Evolutionary conservation across 768 basidiomycete species (phyloP), one percentile per base, ranked within the genome.

Genomic region (Serendipita sp.): DNA sequence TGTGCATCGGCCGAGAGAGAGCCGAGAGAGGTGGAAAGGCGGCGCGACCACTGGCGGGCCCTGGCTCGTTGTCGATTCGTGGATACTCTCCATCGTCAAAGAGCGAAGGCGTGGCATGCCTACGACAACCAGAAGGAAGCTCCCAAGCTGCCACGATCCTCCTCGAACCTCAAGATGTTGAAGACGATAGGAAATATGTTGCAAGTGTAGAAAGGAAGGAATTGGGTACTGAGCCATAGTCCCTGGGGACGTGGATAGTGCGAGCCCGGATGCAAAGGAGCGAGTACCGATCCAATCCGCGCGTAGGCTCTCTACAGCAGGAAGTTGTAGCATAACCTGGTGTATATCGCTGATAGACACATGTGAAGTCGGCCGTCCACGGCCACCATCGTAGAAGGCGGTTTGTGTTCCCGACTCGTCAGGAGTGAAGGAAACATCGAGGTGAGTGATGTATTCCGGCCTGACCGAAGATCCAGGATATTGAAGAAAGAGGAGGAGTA

Each of bases 1-100:
- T n/a, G 53, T 58, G 20, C 53, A 58, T 24, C 53, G 53, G 22
- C 24, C 53, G 24, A 58, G 30, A n/a, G 53, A 58, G 17, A 58
- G 53, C 53, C 30, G 20, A 22, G 33, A n/a, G 26, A 58, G 33
- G 9, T 34, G 53, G 31, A 58, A 58, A 0, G 53, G n/a, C n/a
- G 53, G 53, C 9, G 24, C n/a, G 11, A 58, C 31, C 3, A n/a
- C 14, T 0, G 53, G 53, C 22, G 28, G 9, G 26, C 24, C 0
- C 7, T 20, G 20, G 45, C 45, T 31, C 26, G 53, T 34, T n/a
- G 20, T 58, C 9, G 53, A 31, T 31, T 58, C 53, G 53, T 58
- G 31, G n/a, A 58, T 28, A 34, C 30, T 58, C 9, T 58, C 53
- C 53, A 58, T n/a, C 24, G 53, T 30, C 13, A 58, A 31, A 9